phyloP scores from a whole-genome alignment of 192 early-diverging fungal genomes.

The Mortierella claussenii region DNA sequence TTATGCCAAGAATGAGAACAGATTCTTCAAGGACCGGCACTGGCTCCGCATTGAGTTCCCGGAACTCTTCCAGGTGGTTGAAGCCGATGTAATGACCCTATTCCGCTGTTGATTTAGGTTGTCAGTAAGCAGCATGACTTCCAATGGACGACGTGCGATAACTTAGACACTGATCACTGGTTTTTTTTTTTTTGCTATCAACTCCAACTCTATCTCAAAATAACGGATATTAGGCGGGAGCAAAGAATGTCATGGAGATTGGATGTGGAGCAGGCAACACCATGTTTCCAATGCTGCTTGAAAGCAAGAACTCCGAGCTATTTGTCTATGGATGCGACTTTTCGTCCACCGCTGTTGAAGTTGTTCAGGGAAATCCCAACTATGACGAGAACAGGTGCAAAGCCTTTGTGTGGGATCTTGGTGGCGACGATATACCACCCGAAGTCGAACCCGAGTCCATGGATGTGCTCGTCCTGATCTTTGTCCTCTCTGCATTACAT shows the following conservation, averaged over 20 bases:
- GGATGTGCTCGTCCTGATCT: slow-evolving; percentile 94
- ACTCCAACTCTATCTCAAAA: too few species aligned
- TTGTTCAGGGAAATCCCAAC: slow-evolving; percentile 81
- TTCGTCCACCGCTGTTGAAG: slow-evolving; percentile 86
- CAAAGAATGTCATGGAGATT: slow-evolving; percentile 84
- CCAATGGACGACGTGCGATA: too few species aligned
- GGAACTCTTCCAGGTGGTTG: slow-evolving; percentile 74
- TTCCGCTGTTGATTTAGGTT: not conserved
- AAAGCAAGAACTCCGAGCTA: slow-evolving; percentile 77
- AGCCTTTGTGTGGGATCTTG: slow-evolving; percentile 97
- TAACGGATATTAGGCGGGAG: slow-evolving; percentile 52
- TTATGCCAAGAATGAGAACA: slow-evolving; percentile 84
- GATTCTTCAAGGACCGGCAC: slow-evolving; percentile 97
- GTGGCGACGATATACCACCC: slow-evolving; percentile 73
- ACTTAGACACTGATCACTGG: slow-evolving; percentile 4
- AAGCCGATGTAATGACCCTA: slow-evolving; percentile 49
- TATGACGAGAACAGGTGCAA: slow-evolving; percentile 79
- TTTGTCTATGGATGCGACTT: slow-evolving; percentile 95
- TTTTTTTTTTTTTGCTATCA: slow-evolving; percentile 31
- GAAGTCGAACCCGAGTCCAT: slow-evolving; percentile 83
- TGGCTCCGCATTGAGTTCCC: slow-evolving; percentile 96
- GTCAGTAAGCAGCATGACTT: too few species aligned
- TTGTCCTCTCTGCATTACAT: slow-evolving; percentile 93
- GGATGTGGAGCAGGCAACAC: slow-evolving; percentile 99
- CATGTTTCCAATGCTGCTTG: slow-evolving; percentile 90